phyloP scores from a whole-genome alignment of 306 rosid species.

The Vicia sativa region DNA sequence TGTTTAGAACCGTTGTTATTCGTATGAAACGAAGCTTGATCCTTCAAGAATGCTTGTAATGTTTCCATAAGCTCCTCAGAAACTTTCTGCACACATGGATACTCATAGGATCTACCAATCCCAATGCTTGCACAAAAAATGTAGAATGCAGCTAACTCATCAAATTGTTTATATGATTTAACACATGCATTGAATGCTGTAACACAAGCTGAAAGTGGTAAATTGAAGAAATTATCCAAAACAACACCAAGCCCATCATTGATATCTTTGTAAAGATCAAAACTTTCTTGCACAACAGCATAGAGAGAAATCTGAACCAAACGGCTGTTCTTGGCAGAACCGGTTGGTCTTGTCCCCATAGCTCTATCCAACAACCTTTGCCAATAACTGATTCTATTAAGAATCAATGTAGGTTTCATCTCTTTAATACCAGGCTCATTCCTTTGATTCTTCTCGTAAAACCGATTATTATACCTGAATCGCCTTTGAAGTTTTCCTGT shows the following conservation, averaged over 20 bases:
- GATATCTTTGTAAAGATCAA: slow-evolving; percentile 69
- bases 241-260: slow-evolving; percentile 70
- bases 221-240: slow-evolving; percentile 70
- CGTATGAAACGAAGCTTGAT: slow-evolving; percentile 60
- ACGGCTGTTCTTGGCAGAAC: slow-evolving; percentile 55
- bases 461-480: slow-evolving; percentile 26
- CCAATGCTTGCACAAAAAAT: slow-evolving; percentile 58
- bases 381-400: slow-evolving; percentile 64
- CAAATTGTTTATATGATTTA: slow-evolving; percentile 75
- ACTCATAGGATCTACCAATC: slow-evolving; percentile 86
- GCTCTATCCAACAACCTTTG: slow-evolving; percentile 80
- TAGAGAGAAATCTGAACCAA: slow-evolving; percentile 60
- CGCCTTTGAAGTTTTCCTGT: slow-evolving; percentile 81
- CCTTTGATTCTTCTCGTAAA: slow-evolving; percentile 18
- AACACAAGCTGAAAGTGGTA: slow-evolving; percentile 59
- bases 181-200: slow-evolving; percentile 69
- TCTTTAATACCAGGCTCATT: slow-evolving; percentile 54
- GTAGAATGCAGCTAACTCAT: slow-evolving; percentile 65
- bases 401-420: slow-evolving; percentile 67
- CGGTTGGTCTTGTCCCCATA: slow-evolving; percentile 61
- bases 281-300: slow-evolving; percentile 81
- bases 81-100: slow-evolving; percentile 70
- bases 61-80: slow-evolving; percentile 80
- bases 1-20: slow-evolving; percentile 27
- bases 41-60: slow-evolving; percentile 72